phyloP scores from a whole-genome alignment of 2,329 filamentous ascomycete species.

The Beauveria sp. region DNA sequence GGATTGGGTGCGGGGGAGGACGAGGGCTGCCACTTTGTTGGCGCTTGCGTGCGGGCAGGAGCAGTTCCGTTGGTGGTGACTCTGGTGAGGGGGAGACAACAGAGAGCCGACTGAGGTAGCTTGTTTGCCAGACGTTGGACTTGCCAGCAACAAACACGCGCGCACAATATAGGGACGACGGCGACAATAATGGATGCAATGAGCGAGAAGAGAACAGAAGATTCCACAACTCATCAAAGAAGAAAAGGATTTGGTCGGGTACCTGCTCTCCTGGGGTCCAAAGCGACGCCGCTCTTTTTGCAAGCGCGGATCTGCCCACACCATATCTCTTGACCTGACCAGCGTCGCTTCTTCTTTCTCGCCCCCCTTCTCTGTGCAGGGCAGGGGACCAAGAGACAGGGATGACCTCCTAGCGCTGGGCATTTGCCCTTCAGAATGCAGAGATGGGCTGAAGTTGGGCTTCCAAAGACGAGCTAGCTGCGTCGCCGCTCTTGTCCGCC shows the following conservation, averaged over 20 bases:
- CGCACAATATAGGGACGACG: background rate
- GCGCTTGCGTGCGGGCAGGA: background rate
- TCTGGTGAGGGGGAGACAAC: background rate
- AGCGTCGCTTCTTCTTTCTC: slow-evolving; percentile 1
- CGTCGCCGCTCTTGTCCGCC: background rate
- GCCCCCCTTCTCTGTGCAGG: background rate
- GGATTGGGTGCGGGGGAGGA: background rate
- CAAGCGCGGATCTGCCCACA: slow-evolving; percentile 3
- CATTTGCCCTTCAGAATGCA: background rate
- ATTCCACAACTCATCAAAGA: background rate
- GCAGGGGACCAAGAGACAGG: background rate
- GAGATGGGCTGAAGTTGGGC: slow-evolving; percentile 5
- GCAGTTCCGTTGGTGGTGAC: background rate
- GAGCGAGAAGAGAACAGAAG: background rate
- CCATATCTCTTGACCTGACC: slow-evolving; percentile 1
- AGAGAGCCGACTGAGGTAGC: too few species aligned
- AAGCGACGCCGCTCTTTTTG: slow-evolving; percentile 6
- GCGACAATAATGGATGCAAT: background rate
- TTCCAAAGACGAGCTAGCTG: slow-evolving; percentile 7
- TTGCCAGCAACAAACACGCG: background rate
- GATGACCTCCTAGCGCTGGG: background rate
- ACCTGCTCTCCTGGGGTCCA: background rate
- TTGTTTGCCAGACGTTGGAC: too few species aligned
- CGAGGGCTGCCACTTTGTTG: background rate
- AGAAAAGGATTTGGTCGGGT: background rate